Conservation (phyloP, 176 grass and related monocot genomes). For the Aegilops tauschii region DNA sequence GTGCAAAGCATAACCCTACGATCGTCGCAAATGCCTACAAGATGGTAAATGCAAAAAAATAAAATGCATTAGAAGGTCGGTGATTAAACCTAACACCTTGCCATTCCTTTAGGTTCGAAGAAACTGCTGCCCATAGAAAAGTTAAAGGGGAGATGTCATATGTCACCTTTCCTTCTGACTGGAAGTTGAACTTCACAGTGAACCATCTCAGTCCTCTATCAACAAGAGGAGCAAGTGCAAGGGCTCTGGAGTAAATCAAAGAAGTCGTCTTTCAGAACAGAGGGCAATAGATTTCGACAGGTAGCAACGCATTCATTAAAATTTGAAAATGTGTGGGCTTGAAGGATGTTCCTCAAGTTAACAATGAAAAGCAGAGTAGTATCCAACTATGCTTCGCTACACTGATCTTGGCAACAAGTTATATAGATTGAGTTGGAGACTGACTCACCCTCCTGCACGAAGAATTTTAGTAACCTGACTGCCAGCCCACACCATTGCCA, state of each 20-base stretch:
- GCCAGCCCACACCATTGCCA: constrained; percentile 95
- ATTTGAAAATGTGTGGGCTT: background rate
- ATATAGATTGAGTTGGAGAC: background rate
- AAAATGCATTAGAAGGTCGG: constrained; percentile 17
- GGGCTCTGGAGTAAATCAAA: constrained; percentile 48
- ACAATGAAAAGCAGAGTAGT: background rate
- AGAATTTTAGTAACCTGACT: constrained; percentile 96
- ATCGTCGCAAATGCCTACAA: constrained; percentile 79
- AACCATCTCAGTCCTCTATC: constrained; percentile 89
- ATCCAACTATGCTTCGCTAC: background rate
- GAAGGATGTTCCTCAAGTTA: background rate
- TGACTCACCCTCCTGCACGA: constrained; percentile 78
- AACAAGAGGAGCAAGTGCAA: constrained; percentile 88
- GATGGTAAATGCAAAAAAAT: background rate
- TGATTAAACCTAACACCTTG: constrained; percentile 9
- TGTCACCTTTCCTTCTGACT: constrained; percentile 77
- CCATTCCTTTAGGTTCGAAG: constrained; percentile 34
- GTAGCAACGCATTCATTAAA: background rate
- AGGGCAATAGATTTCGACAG: background rate
- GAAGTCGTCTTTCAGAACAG: background rate
- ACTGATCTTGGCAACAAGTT: background rate
- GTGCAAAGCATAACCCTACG: constrained; percentile 59
- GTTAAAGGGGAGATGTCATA: background rate
- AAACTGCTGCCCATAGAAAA: background rate
- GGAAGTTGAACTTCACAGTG: constrained; percentile 79